A percentile compares a stretch with the other conserved stretches of the same genome.
These are phyloP conservation scores for Fragaria nilgerrensis DNA, from an alignment of 306 rosid genomes.

Conservation along the genomic window DNA sequence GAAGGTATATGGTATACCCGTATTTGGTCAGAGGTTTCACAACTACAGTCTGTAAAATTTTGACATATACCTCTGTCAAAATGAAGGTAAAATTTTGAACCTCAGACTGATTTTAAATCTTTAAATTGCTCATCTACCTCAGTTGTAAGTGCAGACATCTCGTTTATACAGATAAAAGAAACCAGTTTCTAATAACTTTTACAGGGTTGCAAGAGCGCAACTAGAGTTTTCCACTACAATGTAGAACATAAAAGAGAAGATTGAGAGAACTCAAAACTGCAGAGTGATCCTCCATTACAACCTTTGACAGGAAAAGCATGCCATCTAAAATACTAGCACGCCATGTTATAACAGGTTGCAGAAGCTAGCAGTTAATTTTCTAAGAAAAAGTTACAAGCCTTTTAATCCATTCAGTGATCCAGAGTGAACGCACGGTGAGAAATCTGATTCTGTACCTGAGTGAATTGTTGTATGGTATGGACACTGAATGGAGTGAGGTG, in stretches of 20 bases:
- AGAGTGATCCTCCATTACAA: background rate
- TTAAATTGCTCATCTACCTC: background rate
- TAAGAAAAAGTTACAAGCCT: background rate
- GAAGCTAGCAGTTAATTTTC: background rate
- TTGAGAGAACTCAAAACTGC: background rate
- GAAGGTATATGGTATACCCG: background rate
- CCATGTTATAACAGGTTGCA: background rate
- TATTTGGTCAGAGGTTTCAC: background rate
- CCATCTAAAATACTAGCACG: background rate
- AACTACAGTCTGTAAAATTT: background rate
- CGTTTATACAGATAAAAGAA: background rate
- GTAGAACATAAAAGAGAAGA: background rate
- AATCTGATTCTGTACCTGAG: background rate
- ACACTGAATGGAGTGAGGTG: constrained; percentile 35
- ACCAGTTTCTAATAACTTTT: background rate
- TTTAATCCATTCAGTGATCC: background rate
- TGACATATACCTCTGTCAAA: too few species aligned
- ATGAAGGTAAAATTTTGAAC: background rate
- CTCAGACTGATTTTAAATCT: too few species aligned
- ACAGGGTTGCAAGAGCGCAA: background rate
- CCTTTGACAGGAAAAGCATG: background rate
- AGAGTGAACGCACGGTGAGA: background rate
- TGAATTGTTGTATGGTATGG: background rate
- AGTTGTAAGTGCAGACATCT: background rate
- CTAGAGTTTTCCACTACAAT: background rate